Base-by-base conservation (phyloP, 768 basidiomycete genomes). In the Gautieria morchelliformis region DNA sequence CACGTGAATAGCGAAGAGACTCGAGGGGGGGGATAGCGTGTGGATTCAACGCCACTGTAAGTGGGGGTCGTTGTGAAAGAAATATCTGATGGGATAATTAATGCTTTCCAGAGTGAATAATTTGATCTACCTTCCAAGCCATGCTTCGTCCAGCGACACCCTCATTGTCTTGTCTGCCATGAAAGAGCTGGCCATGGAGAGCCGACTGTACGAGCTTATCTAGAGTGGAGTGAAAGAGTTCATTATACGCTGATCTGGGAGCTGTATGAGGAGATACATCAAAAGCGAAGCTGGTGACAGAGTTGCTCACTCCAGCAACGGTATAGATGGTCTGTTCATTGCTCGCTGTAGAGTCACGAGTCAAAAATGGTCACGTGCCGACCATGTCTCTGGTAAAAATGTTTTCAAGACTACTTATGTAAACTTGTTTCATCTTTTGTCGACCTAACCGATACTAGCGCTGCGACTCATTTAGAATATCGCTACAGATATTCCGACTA, bases 111-210 rank as follows among this genome's bases (percentile, higher is more conserved):
- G n/a, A n/a, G 17, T 8, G 17, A 10, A n/a, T n/a, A 12, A 12
- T 41, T 17, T 39, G 17, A 44, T 66, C 60, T 61, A 86, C 89
- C 85, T 92, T 93, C 90, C 90, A 93, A 52, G 82, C 83, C 57
- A 93, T 69, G 69, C 89, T 90, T 64, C 90, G 75, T n/a, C 90
- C 90, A 57, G 80, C 69, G 8, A 87, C 73, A 49, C 78, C 81
- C 35, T 74, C 66, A 3, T 70, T 65, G 55, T 69, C 70, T 55
- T 75, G 70, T 4, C 71, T 66, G 24, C 71, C 64, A 51, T 69
- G 66, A 61, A 84, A 78, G 17, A 91, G 67, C 15, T 80, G 78
- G 64, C 83, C 83, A 58, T 78, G 75, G 15, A 87, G 70, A 11
- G 82, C 78, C 37, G 78, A 75, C 67, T 92, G 86, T 67, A 80